Base-by-base conservation (phyloP, 345 rosid genomes). In the Luvunga scandens region DNA sequence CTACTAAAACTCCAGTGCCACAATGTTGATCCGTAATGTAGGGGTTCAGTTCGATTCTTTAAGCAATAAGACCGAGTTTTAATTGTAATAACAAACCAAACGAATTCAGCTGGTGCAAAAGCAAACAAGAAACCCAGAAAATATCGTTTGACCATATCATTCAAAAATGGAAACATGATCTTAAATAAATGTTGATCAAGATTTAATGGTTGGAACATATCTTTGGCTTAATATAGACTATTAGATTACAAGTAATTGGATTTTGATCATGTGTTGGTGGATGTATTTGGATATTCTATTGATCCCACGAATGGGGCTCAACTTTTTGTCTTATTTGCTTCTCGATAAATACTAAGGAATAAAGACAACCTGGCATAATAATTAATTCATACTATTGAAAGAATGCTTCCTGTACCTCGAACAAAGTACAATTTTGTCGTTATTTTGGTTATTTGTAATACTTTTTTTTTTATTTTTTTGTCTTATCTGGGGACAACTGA, bases 231-330 rank as follows among this genome's bases (percentile, higher is more conserved):
- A 21, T 36, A 4, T 68, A 7, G 19, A 57, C 16, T 78, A 28
- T 36, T 48, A 19, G 18, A 48, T 39, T 39, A 33, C 21, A 62
- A 6, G 42, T n/a, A 48, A 48, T 13, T 39, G 45, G 45, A 39
- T 65, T 63, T n/a, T 50, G 71, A n/a, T 25, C 53, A 2, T 19
- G n/a, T 60, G 50, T 39, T 27, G 16, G 6, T 74, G 7, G 57
- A 1, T 53, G 1, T 53, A 18, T 53, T 16, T 5, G 57, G 57
- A 53, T 22, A 2, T 25, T 60, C 27, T 14, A 5, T 33, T 56
- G 48, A 62, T 69, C 56, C 36, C 75, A 62, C 71, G 75, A 69
- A 80, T 28, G 42, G 71, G 59, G 45, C 65, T 61, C 57, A 28
- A 4, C 60, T 64, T 30, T 33, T 30, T 53, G 30, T 30, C 21